Conservation (phyloP, 257 asterid genomes). For the Eustoma russellianum region DNA sequence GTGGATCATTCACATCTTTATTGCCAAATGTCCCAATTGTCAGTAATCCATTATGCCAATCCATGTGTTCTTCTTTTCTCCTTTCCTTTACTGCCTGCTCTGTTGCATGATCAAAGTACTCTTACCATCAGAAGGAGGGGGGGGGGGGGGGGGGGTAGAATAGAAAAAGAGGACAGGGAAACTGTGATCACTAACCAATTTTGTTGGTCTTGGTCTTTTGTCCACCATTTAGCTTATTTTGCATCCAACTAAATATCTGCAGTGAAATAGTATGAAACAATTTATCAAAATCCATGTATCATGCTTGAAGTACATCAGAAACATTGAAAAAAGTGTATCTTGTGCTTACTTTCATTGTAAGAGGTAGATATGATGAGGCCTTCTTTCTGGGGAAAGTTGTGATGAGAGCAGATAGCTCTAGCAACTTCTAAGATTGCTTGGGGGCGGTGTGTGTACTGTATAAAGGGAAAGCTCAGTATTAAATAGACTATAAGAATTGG, state of each 20-base stretch:
- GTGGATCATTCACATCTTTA: constrained; percentile 18
- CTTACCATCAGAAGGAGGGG: no score
- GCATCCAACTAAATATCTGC: constrained; percentile 76
- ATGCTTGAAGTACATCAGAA: neutral
- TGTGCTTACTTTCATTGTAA: constrained; percentile 47
- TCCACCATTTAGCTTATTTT: constrained; percentile 38
- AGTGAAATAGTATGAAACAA: constrained; percentile 3
- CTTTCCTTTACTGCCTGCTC: constrained; percentile 20
- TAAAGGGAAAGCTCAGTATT: no score
- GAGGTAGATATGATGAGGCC: constrained; percentile 10
- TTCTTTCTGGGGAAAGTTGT: neutral
- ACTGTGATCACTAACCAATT: constrained; percentile 29
- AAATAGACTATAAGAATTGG: no score
- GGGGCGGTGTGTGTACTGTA: no score
- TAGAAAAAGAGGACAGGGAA: neutral
- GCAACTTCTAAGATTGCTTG: no score
- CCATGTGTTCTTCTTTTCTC: constrained; percentile 57
- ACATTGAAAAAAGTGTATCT: neutral
- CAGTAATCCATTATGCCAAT: constrained; percentile 67
- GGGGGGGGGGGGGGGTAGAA: no score
- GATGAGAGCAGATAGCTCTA: no score
- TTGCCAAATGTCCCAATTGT: constrained; percentile 85
- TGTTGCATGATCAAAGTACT: neutral
- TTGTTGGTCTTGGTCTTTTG: constrained; percentile 17
- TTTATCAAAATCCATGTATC: no score